Base-by-base conservation (phyloP, 805 yeast genomes). In the Saccharomyces jurei region DNA sequence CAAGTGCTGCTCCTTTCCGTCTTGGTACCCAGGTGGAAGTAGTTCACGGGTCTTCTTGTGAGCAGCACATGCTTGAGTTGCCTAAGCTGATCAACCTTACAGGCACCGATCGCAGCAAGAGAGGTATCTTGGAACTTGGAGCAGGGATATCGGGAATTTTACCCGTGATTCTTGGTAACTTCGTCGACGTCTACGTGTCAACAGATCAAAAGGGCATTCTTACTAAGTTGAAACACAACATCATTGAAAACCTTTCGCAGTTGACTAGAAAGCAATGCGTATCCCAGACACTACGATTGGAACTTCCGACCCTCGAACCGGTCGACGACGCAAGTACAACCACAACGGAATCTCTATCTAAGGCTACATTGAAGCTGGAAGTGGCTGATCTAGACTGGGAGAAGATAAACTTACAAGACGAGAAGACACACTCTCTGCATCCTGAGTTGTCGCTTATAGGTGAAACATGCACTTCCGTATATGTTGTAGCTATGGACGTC, bases 151-250 rank as follows among this genome's bases (percentile, higher is more conserved):
- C 71, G 4, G 68, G 71, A 1, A 60, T 68, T 17, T 51, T 66
- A 36, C 61, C 71, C 0, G 53, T 63, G 13, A 57, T 64, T 2
- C 49, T 70, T 17, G 60, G 67, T 2, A 69, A 70, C 51, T 63
- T 66, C 55, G 66, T 66, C 2, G 62, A 59, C 46, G 50, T 54
- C 17, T 68, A 62, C 52, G 52, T 68, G 6, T 60, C 65, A 26
- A 70, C 72, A 3, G 74, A 70, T 52, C 74, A 70, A 53, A 62
- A 56, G 29, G 71, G 71, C 3, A 64, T 70, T 3, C 46, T 70
- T 4, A 55, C 52, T 22, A 64, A 62, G 41, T 52, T 69, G 46
- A 64, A 64, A 56, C 32, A 54, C 21, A 70, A 70, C 51, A 58
- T 68, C 6, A 55, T 48, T 4, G 61, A 57, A 10, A 69, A 69